Evolutionary conservation across 495 filamentous ascomycete genomes (phyloP).

Genomic region (Cryomyces antarcticus): DNA sequence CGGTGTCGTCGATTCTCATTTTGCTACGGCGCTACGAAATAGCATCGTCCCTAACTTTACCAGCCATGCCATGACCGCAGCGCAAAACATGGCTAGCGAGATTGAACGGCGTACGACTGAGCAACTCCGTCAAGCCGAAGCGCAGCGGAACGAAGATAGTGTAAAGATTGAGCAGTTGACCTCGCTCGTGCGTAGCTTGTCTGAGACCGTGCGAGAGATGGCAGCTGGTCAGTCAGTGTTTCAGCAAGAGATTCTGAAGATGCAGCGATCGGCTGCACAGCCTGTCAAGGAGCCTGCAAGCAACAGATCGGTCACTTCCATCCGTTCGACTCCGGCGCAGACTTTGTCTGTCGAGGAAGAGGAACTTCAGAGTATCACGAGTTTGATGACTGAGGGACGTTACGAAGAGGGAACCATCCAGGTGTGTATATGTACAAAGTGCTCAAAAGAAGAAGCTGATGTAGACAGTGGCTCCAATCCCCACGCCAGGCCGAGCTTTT

Average conservation of each 20-base stretch:
- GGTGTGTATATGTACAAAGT: conserved; percentile 21
- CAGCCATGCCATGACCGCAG: conserved; percentile 32
- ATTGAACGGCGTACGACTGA: conserved; percentile 44
- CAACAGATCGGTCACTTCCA: not conserved
- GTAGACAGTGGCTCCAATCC: conserved; percentile 66
- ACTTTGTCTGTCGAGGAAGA: conserved; percentile 32
- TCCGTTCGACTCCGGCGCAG: not conserved
- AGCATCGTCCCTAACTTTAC: conserved; percentile 45
- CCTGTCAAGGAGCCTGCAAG: not conserved
- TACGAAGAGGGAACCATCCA: conserved; percentile 51
- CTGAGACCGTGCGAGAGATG: conserved; percentile 53
- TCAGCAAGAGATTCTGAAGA: conserved; percentile 35
- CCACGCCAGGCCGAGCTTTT: conserved; percentile 55
- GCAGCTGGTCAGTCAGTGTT: conserved; percentile 41
- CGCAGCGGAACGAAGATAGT: conserved; percentile 46
- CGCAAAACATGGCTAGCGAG: conserved; percentile 38
- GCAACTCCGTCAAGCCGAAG: conserved; percentile 43
- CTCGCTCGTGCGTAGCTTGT: conserved; percentile 44
- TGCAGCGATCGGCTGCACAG: conserved; percentile 4
- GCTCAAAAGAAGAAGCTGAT: not conserved
- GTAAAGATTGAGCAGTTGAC: conserved; percentile 72
- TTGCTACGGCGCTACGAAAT: conserved; percentile 38
- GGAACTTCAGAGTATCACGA: conserved; percentile 43
- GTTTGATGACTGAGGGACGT: conserved; percentile 38
- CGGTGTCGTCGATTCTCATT: conserved; percentile 43